These are phyloP conservation scores for Aspergillus fumigatiaffinis DNA, from an alignment of 2,329 filamentous ascomycete genomes.

Conservation along the genomic window DNA sequence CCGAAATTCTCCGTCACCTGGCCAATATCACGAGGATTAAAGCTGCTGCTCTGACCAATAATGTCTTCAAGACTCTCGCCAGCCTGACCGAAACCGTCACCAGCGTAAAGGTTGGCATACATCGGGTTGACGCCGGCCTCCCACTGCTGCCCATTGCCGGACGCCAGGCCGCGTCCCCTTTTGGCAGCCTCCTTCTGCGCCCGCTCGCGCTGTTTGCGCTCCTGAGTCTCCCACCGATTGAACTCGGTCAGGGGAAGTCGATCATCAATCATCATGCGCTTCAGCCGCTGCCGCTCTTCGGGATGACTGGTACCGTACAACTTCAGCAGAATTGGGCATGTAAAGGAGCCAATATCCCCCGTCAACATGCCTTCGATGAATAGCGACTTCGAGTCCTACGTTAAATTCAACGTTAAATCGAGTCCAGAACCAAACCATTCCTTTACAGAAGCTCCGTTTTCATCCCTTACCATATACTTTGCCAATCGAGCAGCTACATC, in stretches of 20 bases:
- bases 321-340: constrained; percentile 67
- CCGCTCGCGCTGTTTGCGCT: constrained; percentile 39
- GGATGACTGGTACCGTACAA: constrained; percentile 66
- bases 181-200: constrained; percentile 40
- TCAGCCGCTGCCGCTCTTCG: constrained; percentile 51
- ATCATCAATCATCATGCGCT: constrained; percentile 59
- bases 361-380: constrained; percentile 66
- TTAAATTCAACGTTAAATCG: constrained; percentile 1
- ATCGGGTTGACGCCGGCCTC: constrained; percentile 21
- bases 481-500: constrained; percentile 67
- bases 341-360: constrained; percentile 62
- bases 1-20: constrained; percentile 68
- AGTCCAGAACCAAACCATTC: not conserved
- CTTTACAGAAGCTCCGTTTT: not conserved
- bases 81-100: constrained; percentile 21
- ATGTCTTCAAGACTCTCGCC: constrained; percentile 58
- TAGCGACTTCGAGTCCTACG: constrained; percentile 54
- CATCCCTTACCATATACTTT: constrained; percentile 60
- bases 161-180: constrained; percentile 22
- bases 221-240: constrained; percentile 55
- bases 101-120: constrained; percentile 36
- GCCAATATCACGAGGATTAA: constrained; percentile 62
- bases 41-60: constrained; percentile 60
- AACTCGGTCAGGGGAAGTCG: constrained; percentile 55
- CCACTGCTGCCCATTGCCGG: constrained; percentile 24